A percentile compares a stretch with the other conserved stretches of the same genome.
These are phyloP conservation scores for Salix arbutifolia DNA, from an alignment of 345 rosid genomes.

Conservation along the genomic window DNA sequence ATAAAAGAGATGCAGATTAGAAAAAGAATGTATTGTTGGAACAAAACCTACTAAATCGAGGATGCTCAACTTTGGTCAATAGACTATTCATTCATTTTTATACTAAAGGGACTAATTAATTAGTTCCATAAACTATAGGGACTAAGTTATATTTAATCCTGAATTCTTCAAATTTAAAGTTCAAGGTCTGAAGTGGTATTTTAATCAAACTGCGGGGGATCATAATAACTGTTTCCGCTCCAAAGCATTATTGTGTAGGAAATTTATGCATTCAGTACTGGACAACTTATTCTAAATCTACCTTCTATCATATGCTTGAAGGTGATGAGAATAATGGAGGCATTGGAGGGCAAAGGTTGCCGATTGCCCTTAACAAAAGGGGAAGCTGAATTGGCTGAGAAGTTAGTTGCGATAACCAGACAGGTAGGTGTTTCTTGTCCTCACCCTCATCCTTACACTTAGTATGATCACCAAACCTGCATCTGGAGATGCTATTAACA, in stretches of 20 bases:
- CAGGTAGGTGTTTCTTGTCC: constrained; percentile 49
- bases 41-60: not conserved
- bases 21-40: not conserved
- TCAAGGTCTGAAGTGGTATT: not conserved
- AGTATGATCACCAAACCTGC: not conserved
- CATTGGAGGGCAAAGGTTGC: constrained; percentile 84
- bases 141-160: not conserved
- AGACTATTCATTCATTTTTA: no score
- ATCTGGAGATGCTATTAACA: constrained; percentile 16
- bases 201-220: not conserved
- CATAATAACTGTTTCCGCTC: not conserved
- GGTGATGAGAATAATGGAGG: constrained; percentile 91
- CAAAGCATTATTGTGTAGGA: not conserved
- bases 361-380: constrained; percentile 79
- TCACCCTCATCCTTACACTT: not conserved
- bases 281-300: not conserved
- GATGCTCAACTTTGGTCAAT: not conserved
- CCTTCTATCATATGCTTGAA: constrained; percentile 13
- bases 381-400: constrained; percentile 85
- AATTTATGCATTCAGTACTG: not conserved
- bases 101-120: not conserved
- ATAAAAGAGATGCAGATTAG: not conserved
- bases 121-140: not conserved
- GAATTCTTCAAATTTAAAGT: not conserved
- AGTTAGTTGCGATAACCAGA: constrained; percentile 65